Conservation (phyloP, 1,284 basidiomycete species). For the Porodaedalea pini region DNA sequence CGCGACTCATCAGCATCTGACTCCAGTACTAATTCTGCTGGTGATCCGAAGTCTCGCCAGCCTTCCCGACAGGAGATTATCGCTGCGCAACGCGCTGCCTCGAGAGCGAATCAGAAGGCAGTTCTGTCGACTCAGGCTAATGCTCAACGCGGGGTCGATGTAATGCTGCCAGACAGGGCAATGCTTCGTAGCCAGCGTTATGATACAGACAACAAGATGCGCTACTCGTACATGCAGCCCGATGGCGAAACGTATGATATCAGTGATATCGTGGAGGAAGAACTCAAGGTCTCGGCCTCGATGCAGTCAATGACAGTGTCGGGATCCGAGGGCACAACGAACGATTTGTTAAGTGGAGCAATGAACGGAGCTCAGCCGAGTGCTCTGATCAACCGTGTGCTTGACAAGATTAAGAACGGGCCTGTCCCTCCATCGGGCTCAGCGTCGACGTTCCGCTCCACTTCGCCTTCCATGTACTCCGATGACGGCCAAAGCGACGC, state of each 20-base stretch:
- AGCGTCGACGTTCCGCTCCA: constrained; percentile 32
- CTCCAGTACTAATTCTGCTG: constrained; percentile 32
- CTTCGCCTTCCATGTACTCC: constrained; percentile 57
- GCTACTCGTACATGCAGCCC: constrained; percentile 88
- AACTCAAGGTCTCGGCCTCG: constrained; percentile 45
- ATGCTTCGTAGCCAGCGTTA: constrained; percentile 82
- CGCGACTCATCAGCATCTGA: constrained; percentile 58
- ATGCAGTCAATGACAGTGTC: constrained; percentile 25
- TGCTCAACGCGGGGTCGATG: constrained; percentile 80
- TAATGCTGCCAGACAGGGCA: constrained; percentile 78
- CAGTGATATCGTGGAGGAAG: constrained; percentile 87
- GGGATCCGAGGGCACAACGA: constrained; percentile 13
- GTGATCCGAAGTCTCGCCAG: constrained; percentile 41
- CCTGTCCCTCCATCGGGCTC: constrained; percentile 14
- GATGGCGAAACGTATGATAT: constrained; percentile 89
- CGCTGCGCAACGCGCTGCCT: constrained; percentile 84
- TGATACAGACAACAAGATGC: constrained; percentile 65
- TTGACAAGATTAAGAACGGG: constrained; percentile 25
- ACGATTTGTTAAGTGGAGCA: constrained; percentile 17
- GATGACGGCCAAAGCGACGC: constrained; percentile 40
- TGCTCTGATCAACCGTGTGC: constrained; percentile 18
- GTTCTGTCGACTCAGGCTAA: constrained; percentile 84
- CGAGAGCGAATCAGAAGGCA: constrained; percentile 81
- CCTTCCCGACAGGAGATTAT: constrained; percentile 84
- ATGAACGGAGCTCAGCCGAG: constrained; percentile 19